These are phyloP conservation scores for Botrytis squamosa DNA, from an alignment of 2,329 filamentous ascomycete species.

Conservation along the genomic window DNA sequence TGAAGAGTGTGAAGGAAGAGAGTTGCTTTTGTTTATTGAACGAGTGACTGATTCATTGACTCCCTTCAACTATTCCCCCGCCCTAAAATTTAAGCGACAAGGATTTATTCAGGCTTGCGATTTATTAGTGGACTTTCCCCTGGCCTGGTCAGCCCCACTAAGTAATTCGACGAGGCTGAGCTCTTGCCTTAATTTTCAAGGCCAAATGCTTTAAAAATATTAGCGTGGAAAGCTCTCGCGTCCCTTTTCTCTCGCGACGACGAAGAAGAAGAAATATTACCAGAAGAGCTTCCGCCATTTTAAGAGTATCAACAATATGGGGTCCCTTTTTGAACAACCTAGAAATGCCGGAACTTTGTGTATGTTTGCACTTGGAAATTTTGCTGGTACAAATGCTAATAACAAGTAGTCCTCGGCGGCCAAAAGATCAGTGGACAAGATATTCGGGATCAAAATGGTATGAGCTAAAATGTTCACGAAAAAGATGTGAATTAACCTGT, in stretches of 20 bases:
- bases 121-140: background rate
- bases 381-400: slow-evolving; percentile 28
- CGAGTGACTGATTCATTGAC: background rate
- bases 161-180: slow-evolving; percentile 4
- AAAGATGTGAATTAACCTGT: slow-evolving; percentile 25
- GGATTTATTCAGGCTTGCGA: slow-evolving; percentile 11
- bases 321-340: slow-evolving; percentile 93
- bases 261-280: slow-evolving; percentile 17
- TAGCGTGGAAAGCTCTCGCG: slow-evolving; percentile 24
- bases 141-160: background rate
- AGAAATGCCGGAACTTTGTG: slow-evolving; percentile 89
- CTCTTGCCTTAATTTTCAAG: slow-evolving; percentile 20
- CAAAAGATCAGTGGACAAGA: slow-evolving; percentile 96
- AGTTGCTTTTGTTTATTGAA: background rate
- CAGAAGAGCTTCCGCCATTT: slow-evolving; percentile 1
- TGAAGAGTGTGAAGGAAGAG: background rate
- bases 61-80: slow-evolving; percentile 13
- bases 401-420: slow-evolving; percentile 74
- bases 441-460: slow-evolving; percentile 95
- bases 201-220: slow-evolving; percentile 22
- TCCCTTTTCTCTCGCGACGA: slow-evolving; percentile 23
- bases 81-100: slow-evolving; percentile 21
- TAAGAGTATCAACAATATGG: slow-evolving; percentile 62
- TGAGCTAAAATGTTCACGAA: slow-evolving; percentile 35
- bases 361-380: slow-evolving; percentile 42